Percentiles rank a stretch among this genome's conserved stretches.
Conservation (phyloP, 108 stramenopile species). For the Stephanodiscus minutulus region DNA sequence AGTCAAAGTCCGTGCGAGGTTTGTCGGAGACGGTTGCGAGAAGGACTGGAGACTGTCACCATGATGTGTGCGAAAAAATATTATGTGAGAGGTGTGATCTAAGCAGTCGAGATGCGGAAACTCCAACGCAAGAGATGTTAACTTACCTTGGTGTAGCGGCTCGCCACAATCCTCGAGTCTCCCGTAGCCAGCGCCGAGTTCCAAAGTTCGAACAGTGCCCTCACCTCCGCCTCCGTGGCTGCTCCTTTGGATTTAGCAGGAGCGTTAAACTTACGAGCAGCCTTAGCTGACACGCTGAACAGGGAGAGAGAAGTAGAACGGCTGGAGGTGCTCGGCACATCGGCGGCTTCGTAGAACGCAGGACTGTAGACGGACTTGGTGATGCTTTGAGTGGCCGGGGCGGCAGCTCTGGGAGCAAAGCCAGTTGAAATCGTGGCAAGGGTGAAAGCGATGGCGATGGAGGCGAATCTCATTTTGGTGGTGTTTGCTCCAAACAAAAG, state of each 20-base stretch:
- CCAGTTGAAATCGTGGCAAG: neutral
- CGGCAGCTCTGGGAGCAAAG: constrained; percentile 7
- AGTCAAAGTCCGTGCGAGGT: constrained; percentile 58
- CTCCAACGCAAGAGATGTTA: neutral
- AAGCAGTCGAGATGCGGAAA: neutral
- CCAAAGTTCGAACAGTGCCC: constrained; percentile 71
- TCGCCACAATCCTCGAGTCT: constrained; percentile 55
- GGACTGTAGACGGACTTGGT: neutral
- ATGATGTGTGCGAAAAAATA: neutral
- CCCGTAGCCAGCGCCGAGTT: constrained; percentile 66
- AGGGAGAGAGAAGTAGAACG: constrained; percentile 11
- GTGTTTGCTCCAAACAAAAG: no score
- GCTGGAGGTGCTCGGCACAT: neutral
- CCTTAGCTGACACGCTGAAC: neutral
- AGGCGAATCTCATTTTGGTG: constrained; percentile 17
- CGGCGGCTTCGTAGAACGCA: neutral
- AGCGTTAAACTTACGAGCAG: constrained; percentile 7
- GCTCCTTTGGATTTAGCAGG: constrained; percentile 7
- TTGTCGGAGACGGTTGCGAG: constrained; percentile 62
- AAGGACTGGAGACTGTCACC: constrained; percentile 43
- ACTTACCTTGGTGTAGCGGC: constrained; percentile 49
- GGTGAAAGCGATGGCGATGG: constrained; percentile 16
- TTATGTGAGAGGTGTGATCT: neutral
- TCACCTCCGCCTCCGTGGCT: constrained; percentile 56
- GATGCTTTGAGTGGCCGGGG: neutral